phyloP scores from a whole-genome alignment of 1,139 yeast species.

The Scheffersomyces insectosa region DNA sequence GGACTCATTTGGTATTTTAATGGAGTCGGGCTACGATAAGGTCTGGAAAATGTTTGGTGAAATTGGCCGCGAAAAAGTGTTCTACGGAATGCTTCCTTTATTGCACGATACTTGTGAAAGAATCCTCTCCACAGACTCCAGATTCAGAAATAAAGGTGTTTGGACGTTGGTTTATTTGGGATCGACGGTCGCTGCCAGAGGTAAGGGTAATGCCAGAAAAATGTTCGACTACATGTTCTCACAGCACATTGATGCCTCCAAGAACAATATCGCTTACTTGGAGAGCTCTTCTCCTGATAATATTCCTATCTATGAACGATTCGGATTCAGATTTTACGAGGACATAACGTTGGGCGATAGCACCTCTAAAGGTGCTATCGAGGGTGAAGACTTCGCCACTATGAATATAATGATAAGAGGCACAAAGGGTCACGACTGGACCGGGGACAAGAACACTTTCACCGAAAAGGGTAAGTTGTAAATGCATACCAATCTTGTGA shows the following conservation, averaged over 20 bases:
- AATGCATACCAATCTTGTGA: slow-evolving; percentile 1
- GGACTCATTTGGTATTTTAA: slow-evolving; percentile 47
- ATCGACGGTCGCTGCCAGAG: slow-evolving; percentile 57
- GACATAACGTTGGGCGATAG: slow-evolving; percentile 52
- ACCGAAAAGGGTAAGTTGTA: slow-evolving; percentile 9
- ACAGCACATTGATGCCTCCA: slow-evolving; percentile 48
- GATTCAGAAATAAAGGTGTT: slow-evolving; percentile 40
- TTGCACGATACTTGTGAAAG: slow-evolving; percentile 52
- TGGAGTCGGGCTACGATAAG: slow-evolving; percentile 59
- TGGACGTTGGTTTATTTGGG: slow-evolving; percentile 67
- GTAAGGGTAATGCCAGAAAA: slow-evolving; percentile 65
- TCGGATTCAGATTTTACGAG: slow-evolving; percentile 54
- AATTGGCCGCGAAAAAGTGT: slow-evolving; percentile 55
- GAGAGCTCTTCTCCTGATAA: slow-evolving; percentile 58
- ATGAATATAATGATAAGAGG: slow-evolving; percentile 64
- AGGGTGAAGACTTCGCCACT: slow-evolving; percentile 50
- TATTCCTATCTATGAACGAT: slow-evolving; percentile 58
- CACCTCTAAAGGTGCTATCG: slow-evolving; percentile 26
- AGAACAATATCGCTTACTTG: slow-evolving; percentile 48
- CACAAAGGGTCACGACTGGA: slow-evolving; percentile 42
- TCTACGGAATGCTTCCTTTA: slow-evolving; percentile 56
- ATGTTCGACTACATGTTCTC: slow-evolving; percentile 58
- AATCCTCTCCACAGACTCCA: slow-evolving; percentile 31
- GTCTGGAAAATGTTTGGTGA: slow-evolving; percentile 53
- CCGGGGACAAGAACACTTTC: slow-evolving; percentile 17